phyloP scores from a whole-genome alignment of 176 grass and related monocot species.

The Cenchrus americanus region DNA sequence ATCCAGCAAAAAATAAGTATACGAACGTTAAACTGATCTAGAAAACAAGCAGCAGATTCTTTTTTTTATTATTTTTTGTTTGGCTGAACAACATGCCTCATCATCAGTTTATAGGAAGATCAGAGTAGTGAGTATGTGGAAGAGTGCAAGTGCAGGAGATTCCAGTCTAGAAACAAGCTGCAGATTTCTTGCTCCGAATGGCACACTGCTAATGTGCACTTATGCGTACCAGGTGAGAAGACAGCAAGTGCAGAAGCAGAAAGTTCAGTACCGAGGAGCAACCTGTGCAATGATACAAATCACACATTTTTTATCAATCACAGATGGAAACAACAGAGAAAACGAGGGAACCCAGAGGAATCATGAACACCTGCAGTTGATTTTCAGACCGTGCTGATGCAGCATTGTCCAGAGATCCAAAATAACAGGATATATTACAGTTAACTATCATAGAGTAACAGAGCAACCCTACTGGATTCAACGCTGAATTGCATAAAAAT shows the following conservation, averaged over 20 bases:
- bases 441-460: background rate
- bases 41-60: background rate
- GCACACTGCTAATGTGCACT: background rate
- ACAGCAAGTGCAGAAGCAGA: background rate
- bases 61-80: no score
- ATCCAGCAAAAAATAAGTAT: background rate
- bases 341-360: background rate
- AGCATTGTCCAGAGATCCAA: conserved; percentile 12
- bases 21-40: background rate
- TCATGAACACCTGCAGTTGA: background rate
- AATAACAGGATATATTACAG: conserved; percentile 1
- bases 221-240: background rate
- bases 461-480: conserved; percentile 25
- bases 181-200: background rate
- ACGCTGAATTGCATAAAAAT: background rate
- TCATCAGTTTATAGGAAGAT: background rate
- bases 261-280: background rate
- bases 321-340: background rate
- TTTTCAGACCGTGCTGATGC: conserved; percentile 1
- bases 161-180: background rate
- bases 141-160: background rate
- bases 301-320: background rate
- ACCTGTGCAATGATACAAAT: background rate
- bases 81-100: no score
- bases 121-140: background rate